Base-by-base conservation (phyloP, 1,139 yeast genomes). In the Yamadazyma atmosphaerica region DNA sequence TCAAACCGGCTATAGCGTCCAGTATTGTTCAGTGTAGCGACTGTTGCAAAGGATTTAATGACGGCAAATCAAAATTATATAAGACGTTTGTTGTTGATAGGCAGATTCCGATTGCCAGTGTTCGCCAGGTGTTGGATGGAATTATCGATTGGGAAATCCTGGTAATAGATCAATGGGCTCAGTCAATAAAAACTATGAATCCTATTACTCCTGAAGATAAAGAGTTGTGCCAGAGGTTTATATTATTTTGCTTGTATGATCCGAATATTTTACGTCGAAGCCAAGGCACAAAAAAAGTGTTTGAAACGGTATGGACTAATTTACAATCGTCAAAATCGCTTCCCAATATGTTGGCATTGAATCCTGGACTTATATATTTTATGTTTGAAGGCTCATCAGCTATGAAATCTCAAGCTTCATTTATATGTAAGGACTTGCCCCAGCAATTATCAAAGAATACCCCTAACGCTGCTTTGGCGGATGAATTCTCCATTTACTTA, bases 401-500 rank as follows among this genome's bases (percentile, higher is more conserved):
- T 19, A 19, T 83, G 0, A 56, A 65, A n/a, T 50, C 54, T 0
- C 61, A 56, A 5, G 75, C 76, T 7, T 9, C 12, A 5, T 3
- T 7, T 4, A 12, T 19, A 18, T 30, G 15, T 30, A 5, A 18
- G 11, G 14, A 18, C 16, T 9, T 30, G 3, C 15, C 8, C 8
- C 19, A n/a, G 8, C 12, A 18, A 3, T 19, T 18, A n/a, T 7
- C 15, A 18, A 17, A 13, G 15, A 9, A 18, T 6, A 13, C 3
- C n/a, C 6, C 9, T 29, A 9, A 19, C 21, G 7, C 8, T 22
- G 28, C n/a, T 4, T 7, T 19, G 10, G 34, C 72, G 9, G 80
- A 79, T 45, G 90, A 83, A 50, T 77, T 74, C 43, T 69, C 70
- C 36, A 52, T 58, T 3, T 80, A 81, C 49, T 60, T 79, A 21